Evolutionary conservation across 306 rosid species (phyloP), one percentile per base, ranked within the genome.

Genomic region (Calophaca sinica): DNA sequence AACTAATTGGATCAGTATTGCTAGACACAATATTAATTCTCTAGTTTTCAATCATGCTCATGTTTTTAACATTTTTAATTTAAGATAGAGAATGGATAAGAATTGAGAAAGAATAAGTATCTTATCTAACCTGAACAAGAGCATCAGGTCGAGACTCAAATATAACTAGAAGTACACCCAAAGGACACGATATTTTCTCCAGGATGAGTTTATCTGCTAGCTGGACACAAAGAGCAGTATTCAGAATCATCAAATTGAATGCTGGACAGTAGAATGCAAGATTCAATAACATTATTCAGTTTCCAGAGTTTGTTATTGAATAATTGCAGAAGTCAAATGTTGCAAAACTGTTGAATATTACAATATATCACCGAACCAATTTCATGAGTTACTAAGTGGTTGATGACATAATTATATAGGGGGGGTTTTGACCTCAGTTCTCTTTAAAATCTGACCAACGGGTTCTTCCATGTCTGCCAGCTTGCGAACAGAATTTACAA

Each of bases 111-210:
- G 59, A 48, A 50, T 35, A 64, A 33, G 57, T 15, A 38, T 75
- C 8, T 70, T 50, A 73, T 72, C 12, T 74, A 78, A 92, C 99
- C 92, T 94, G 99, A 78, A 92, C 99, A 61, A 94, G 91, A 58
- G 96, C 99, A 85, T 94, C 99, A 0, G 99, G 99, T 61, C 96
- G 96, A 63, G 97, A 94, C 82, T 94, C 99, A 9, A 90, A 92
- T 71, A 94, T 88, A 82, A 94, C 82, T 39, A 94, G 81, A n/a
- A 94, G 66, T 15, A 94, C 98, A 39, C 99, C 99, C 81, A 94
- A 78, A 14, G 99, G 96, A 73, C 93, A 92, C 1, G 96, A 86
- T 26, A 74, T 54, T 66, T 87, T 90, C 83, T 94, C 96, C 74
- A 92, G 71, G 83, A 83, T 62, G 69, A 92, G 97, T 65, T 87